Base-by-base conservation (phyloP, 768 basidiomycete species). In the Epithele typhae region DNA sequence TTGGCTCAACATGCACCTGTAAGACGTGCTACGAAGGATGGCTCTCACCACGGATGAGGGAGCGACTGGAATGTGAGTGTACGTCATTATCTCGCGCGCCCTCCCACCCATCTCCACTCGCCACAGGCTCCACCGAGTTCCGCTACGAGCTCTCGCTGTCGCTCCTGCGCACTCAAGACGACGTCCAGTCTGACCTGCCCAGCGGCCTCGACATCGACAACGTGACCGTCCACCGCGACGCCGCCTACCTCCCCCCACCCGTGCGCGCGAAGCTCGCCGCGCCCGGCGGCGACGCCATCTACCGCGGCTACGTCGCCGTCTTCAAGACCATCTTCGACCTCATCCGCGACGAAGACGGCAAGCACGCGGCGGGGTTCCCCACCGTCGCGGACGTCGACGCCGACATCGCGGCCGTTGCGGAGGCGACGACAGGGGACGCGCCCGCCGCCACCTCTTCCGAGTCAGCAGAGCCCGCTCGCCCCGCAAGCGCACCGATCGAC, bases 241-340 rank as follows among this genome's bases (percentile, higher is more conserved):
- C 45, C 19, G 43, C 40, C 37, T 52, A 52, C 43, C 46, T 52
- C 21, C 51, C 51, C 9, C 14, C 10, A 1, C 42, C 34, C 4
- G 37, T 52, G 1, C 51, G 51, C 25, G 33, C 22, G 7, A 43
- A 52, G 51, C 45, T 32, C 8, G 32, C 37, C 30, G 21, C 22
- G 15, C 14, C 33, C 12, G 32, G 19, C n/a, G 46, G 46, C 3
- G 51, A 52, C 22, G 46, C 61, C 14, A 59, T 65, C 37, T 64
- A 64, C 43, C 46, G 59, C 21, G 64, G 63, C 18, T 63, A 61
- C 52, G 51, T 56, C 33, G 48, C 50, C 32, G 57, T 64, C n/a
- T 45, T 65, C 36, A 22, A 51, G 12, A 52, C 36, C 12, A 58
- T 61, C 43, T 45, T 44, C 21, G 39, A 46, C 17, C 45, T 64